These are phyloP conservation scores for Sporothrix schenckii DNA, from an alignment of 2,329 filamentous ascomycete species.

Conservation along the genomic window DNA sequence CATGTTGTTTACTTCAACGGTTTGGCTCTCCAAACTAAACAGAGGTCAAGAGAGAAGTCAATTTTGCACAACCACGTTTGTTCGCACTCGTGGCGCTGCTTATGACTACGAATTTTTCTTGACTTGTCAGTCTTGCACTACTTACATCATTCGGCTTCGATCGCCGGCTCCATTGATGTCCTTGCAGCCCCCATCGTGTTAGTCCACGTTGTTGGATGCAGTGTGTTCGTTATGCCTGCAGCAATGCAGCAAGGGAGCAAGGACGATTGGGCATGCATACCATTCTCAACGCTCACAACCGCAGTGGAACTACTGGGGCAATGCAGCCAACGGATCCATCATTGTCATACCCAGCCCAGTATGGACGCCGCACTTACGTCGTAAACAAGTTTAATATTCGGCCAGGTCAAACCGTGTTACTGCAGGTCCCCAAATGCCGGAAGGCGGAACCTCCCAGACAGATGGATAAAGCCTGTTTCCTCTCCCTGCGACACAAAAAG, in stretches of 20 bases:
- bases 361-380: background rate
- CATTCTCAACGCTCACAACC: background rate
- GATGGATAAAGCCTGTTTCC: slow-evolving; percentile 20
- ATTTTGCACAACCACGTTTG: background rate
- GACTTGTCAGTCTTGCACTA: slow-evolving; percentile 1
- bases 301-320: background rate
- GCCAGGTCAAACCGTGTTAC: slow-evolving; percentile 1
- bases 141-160: background rate
- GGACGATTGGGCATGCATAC: background rate
- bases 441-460: slow-evolving; percentile 23
- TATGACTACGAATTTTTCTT: background rate
- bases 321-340: background rate
- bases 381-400: background rate
- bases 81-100: background rate
- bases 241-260: slow-evolving; percentile 19
- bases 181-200: background rate
- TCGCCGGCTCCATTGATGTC: slow-evolving; percentile 14
- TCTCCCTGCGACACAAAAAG: background rate
- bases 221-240: background rate
- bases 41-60: background rate
- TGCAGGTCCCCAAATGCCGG: slow-evolving; percentile 26
- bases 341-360: background rate
- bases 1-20: background rate
- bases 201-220: slow-evolving; percentile 7
- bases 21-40: background rate